phyloP scores from a whole-genome alignment of 1,139 yeast genomes.

The Taiozyma onychis region DNA sequence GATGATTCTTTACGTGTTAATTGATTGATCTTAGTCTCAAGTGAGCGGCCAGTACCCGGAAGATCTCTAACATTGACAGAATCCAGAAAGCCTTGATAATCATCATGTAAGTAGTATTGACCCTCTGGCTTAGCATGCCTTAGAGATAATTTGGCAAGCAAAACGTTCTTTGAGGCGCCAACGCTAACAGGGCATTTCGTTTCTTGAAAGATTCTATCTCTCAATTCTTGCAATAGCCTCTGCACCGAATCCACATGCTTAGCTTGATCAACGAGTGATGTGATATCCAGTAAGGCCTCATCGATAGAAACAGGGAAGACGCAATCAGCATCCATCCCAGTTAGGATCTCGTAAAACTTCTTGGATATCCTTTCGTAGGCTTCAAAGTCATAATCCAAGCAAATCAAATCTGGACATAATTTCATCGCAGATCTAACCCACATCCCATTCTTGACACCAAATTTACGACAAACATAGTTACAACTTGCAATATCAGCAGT shows the following conservation, averaged over 20 bases:
- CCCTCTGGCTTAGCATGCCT: conserved; percentile 81
- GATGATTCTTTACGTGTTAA: conserved; percentile 7
- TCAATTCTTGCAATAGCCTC: conserved; percentile 28
- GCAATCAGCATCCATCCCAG: conserved; percentile 41
- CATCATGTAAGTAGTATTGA: conserved; percentile 30
- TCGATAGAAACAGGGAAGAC: conserved; percentile 87
- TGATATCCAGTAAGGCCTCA: conserved; percentile 75
- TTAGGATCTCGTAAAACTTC: conserved; percentile 43
- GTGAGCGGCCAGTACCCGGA: conserved; percentile 82
- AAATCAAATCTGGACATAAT: conserved; percentile 58
- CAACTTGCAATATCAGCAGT: conserved; percentile 84
- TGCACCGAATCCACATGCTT: conserved; percentile 10
- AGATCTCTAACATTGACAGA: conserved; percentile 46
- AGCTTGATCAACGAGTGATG: conserved; percentile 28
- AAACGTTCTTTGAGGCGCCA: conserved; percentile 67
- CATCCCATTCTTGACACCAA: conserved; percentile 83
- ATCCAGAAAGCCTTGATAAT: conserved; percentile 34
- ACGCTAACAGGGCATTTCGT: conserved; percentile 73
- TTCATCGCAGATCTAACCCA: conserved; percentile 67
- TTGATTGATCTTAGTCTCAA: conserved; percentile 37
- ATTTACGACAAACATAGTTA: conserved; percentile 73
- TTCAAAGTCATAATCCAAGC: conserved; percentile 69
- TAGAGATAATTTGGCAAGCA: conserved; percentile 75
- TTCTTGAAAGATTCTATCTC: conserved; percentile 36
- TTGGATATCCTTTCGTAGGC: conserved; percentile 61